Conservation (phyloP, 345 rosid genomes). For the Excoecaria cochinchinensis region DNA sequence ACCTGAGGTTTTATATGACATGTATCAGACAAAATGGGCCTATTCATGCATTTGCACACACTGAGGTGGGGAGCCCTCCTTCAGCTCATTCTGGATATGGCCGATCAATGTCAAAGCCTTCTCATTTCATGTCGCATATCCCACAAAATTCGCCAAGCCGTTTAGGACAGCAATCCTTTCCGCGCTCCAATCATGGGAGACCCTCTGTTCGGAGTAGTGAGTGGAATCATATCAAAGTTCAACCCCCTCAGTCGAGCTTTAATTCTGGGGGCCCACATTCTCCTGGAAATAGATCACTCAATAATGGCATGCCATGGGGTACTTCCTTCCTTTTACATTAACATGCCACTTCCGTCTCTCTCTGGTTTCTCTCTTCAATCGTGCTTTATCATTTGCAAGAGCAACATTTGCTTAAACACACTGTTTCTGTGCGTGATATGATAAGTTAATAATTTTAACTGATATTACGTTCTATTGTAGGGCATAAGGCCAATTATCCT, state of each 20-base stretch:
- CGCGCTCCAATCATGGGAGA: conserved; percentile 56
- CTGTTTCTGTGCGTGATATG: conserved; percentile 3
- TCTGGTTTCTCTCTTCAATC: background rate
- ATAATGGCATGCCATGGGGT: conserved; percentile 85
- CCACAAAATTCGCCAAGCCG: conserved; percentile 86
- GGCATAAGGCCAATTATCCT: conserved; percentile 76
- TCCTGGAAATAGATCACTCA: conserved; percentile 71
- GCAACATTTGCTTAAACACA: conserved; percentile 7
- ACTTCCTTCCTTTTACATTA: conserved; percentile 30
- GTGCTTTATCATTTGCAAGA: background rate
- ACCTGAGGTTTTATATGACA: conserved; percentile 14
- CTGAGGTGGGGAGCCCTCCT: conserved; percentile 70
- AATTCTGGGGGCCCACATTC: conserved; percentile 68
- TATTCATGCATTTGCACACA: conserved; percentile 53
- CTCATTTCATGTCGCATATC: conserved; percentile 51
- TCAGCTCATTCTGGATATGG: conserved; percentile 56
- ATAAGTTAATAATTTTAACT: conserved; percentile 19
- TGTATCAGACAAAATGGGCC: conserved; percentile 62
- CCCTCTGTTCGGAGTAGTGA: conserved; percentile 51
- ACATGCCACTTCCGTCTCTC: conserved; percentile 14
- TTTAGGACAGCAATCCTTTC: conserved; percentile 78
- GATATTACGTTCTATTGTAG: conserved; percentile 42
- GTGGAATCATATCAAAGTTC: conserved; percentile 66
- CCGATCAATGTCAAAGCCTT: conserved; percentile 56
- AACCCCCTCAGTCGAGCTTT: conserved; percentile 62